Base-by-base conservation (phyloP, 805 yeast species). In the Ogataea naganishii region DNA sequence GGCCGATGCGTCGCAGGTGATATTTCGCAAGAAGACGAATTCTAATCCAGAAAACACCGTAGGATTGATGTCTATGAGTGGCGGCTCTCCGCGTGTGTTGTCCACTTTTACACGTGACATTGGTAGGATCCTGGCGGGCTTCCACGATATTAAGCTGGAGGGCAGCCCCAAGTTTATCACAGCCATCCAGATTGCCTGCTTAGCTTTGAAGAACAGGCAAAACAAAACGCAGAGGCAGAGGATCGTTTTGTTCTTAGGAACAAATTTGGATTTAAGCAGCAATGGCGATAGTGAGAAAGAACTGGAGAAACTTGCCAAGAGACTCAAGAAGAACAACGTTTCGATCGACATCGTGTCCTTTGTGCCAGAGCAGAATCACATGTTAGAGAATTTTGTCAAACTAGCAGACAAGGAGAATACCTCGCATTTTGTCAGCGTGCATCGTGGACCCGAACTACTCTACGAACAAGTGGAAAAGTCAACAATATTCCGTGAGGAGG, bases 181-280 rank as follows among this genome's bases (percentile, higher is more conserved):
- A 22, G 94, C 94, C 8, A 75, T 92, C 43, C 95, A 88, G 60
- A 94, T 92, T 38, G 97, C 97, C 10, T 80, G 80, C 41, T 60
- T 92, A 48, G 96, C 96, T 13, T 74, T 89, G 50, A 92, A 88
- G 53, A 96, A 89, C 60, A 84, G 98, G 49, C 96, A 86, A 56
- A 89, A 92, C 60, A 86, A 82, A 57, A 79, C 80, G 5, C 97
- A 86, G 54, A 80, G 73, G 42, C 96, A 86, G 60, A 72, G 98
- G 42, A 82, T 92, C 36, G 71, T 92, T 35, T 83, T 75, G 22
- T 92, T 92, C 57, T 85, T 86, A 24, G 96, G 95, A 12, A 72
- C 84, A 35, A 97, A 97, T 18, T 66, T 92, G 27, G 55, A 51
- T 18, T n/a, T n/a, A n/a, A n/a, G n/a, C n/a, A n/a, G n/a, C n/a